Evolutionary conservation across 176 grass and related monocot genomes (phyloP).

Genomic region (Rhynchospora tenuis): DNA sequence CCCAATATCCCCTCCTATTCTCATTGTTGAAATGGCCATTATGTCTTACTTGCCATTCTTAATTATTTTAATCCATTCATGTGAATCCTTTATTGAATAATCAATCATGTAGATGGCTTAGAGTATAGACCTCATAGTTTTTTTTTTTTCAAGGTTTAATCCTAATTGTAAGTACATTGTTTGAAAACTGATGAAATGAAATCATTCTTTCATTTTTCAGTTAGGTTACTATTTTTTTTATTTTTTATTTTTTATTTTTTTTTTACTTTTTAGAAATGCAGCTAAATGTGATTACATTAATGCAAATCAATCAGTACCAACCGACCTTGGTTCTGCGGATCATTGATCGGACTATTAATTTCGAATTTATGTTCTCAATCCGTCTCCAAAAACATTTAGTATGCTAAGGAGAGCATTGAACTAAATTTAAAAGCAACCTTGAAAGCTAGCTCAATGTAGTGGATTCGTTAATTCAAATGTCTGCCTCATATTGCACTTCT

Average conservation of each 20-base stretch:
- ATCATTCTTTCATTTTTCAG: not conserved
- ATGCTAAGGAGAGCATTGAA: too few species aligned
- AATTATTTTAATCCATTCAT: not conserved
- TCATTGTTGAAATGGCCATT: not conserved
- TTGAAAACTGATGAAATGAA: not conserved
- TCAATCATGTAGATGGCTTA: not conserved
- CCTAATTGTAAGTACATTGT: not conserved
- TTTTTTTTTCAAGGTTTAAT: not conserved
- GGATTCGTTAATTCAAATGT: not conserved
- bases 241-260: not conserved
- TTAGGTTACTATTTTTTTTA: not conserved
- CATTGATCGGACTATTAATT: not conserved
- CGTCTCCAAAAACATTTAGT: not conserved
- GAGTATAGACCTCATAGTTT: not conserved
- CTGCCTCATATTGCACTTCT: not conserved
- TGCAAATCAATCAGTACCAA: not conserved
- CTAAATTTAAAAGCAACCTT: not conserved
- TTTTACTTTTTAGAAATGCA: not conserved
- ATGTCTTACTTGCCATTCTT: not conserved
- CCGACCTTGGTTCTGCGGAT: not conserved
- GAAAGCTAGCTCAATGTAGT: not conserved
- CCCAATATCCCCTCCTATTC: not conserved
- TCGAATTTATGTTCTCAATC: not conserved
- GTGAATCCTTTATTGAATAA: constrained; percentile 7
- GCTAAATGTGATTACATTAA: not conserved